phyloP scores from a whole-genome alignment of 768 basidiomycete genomes.

The Boletus sp. region DNA sequence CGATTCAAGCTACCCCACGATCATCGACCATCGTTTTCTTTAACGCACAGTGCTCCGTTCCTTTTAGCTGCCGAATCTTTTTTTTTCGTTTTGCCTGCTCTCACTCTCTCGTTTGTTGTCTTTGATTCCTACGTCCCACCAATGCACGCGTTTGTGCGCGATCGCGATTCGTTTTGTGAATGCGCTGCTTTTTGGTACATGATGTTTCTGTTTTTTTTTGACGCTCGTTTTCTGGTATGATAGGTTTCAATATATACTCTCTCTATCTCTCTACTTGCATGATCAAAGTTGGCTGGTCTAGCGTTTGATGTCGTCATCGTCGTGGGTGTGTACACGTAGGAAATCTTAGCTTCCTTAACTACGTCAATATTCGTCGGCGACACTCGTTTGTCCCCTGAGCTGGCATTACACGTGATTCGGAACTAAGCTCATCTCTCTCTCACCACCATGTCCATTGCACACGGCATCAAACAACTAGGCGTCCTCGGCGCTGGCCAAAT shows the following conservation, averaged over 20 bases:
- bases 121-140: neutral
- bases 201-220: constrained; percentile 11
- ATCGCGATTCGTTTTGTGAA: constrained; percentile 20
- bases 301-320: no score
- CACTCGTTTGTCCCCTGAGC: neutral
- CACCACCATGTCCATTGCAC: constrained; percentile 44
- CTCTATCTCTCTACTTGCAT: constrained; percentile 2
- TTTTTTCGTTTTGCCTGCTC: constrained; percentile 21
- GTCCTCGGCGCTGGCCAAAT: constrained; percentile 85
- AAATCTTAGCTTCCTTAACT: no score
- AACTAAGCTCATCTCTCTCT: neutral
- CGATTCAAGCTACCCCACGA: constrained; percentile 19
- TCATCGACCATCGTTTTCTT: constrained; percentile 3
- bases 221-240: constrained; percentile 16
- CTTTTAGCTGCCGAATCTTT: neutral
- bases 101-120: constrained; percentile 18
- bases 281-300: constrained; percentile 11
- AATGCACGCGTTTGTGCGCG: neutral
- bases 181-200: constrained; percentile 17
- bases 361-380: no score
- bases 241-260: constrained; percentile 6
- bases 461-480: constrained; percentile 73
- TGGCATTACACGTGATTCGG: constrained; percentile 15
- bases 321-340: neutral
- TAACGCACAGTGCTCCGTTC: constrained; percentile 21